Evolutionary conservation across 75 land plant genomes (phyloP), one percentile per base, ranked within the genome.

Genomic region (Cunninghamia lanceolata): DNA sequence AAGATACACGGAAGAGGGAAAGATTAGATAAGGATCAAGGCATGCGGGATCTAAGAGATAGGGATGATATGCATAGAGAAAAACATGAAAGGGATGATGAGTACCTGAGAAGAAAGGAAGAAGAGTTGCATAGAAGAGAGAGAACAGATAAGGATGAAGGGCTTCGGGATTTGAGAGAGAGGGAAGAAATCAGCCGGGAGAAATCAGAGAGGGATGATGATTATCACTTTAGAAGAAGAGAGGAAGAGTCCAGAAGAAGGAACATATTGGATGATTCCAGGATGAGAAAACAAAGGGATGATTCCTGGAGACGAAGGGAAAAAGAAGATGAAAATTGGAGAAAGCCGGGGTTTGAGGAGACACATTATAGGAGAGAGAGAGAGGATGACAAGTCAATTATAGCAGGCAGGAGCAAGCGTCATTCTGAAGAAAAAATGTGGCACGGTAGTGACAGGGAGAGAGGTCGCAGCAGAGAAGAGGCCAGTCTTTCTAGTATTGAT

Each of bases 161-260:
- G 25, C 83, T 88, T 56, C 91, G 89, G 88, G 86, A 88, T 36
- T 75, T 85, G 52, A 88, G 89, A 73, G 85, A 21, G 56, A 90
- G 90, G 70, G 95, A 94, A 73, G 87, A 86, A 76, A 83, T 76
- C 34, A 89, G 88, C 75, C 88, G 84, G 53, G 85, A 92, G 38
- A 92, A 89, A 81, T 85, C 91, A 38, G 95, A 90, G 79, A 92
- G 94, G 79, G 94, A 86, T 82, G 94, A 92, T 43, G 82, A 47
- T 52, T 42, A 76, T 21, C 92, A 92, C 15, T 84, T 30, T 16
- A 86, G 90, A 63, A 87, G 90, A 85, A 90, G 90, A 83, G 93
- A 91, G 54, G 91, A 88, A 52, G 88, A 84, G 32, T 56, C 75
- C 53, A 87, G 92, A 87, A 53, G 74, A 9, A 92, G 90, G 54